These are phyloP conservation scores for Arctostaphylos glauca DNA, from an alignment of 148 eudicot genomes.

Conservation along the genomic window DNA sequence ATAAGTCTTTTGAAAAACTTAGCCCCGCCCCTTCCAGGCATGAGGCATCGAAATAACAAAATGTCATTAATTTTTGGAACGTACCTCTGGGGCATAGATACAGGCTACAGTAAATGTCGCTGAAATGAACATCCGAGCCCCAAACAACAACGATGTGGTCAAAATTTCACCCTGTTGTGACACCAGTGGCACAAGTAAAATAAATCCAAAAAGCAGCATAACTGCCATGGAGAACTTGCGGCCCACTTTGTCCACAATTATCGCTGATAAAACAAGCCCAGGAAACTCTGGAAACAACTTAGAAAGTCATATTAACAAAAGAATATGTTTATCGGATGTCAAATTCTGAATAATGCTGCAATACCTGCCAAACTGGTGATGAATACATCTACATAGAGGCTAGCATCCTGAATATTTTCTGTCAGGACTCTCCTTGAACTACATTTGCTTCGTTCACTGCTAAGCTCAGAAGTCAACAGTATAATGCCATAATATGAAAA, in stretches of 20 bases:
- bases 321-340: background rate
- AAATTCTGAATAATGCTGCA: background rate
- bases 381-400: constrained; percentile 33
- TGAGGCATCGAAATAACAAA: background rate
- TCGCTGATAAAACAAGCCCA: constrained; percentile 33
- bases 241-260: constrained; percentile 43
- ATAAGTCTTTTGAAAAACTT: background rate
- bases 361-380: constrained; percentile 48
- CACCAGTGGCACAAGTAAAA: constrained; percentile 33
- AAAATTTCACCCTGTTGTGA: constrained; percentile 22
- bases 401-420: constrained; percentile 18
- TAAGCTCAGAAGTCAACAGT: constrained; percentile 43
- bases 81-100: constrained; percentile 46
- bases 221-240: constrained; percentile 38
- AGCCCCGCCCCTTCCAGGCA: background rate
- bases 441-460: constrained; percentile 29
- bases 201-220: constrained; percentile 21
- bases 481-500: constrained; percentile 46
- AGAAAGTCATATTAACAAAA: background rate
- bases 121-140: constrained; percentile 39
- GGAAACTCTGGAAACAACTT: constrained; percentile 37
- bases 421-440: background rate
- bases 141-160: constrained; percentile 30
- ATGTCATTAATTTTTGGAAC: background rate
- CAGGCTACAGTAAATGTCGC: constrained; percentile 25